Percentiles rank a stretch among this genome's conserved stretches.
Conservation (phyloP, 768 basidiomycete species). For the Tulasnella sp. region DNA sequence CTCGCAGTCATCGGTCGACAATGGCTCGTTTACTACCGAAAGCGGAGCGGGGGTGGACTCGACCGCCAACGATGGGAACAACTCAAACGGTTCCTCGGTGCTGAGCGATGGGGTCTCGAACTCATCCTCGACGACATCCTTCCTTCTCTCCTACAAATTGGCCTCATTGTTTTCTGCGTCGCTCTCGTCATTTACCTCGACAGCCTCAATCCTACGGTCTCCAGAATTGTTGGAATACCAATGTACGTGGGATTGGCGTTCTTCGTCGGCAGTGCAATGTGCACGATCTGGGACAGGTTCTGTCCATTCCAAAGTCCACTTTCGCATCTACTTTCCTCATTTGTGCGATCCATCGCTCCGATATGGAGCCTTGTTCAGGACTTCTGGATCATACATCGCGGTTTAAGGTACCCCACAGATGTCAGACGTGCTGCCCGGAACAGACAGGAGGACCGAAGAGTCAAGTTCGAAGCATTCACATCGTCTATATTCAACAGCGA, state of each 20-base stretch:
- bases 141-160: conserved; percentile 1
- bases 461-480: background rate
- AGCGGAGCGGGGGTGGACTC: background rate
- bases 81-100: background rate
- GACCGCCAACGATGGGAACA: background rate
- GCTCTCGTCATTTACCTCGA: background rate
- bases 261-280: background rate
- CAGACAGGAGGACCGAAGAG: background rate
- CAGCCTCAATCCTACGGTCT: background rate
- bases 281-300: conserved; percentile 10
- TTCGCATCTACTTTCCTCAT: background rate
- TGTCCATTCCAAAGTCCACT: background rate
- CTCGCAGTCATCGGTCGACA: background rate
- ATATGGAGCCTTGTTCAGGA: background rate
- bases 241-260: background rate
- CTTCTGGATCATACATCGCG: background rate
- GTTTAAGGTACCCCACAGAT: background rate
- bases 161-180: background rate
- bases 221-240: background rate
- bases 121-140: conserved; percentile 6
- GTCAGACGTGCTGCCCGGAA: background rate
- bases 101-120: background rate
- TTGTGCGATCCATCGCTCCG: background rate
- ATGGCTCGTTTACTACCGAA: background rate
- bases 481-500: background rate